Evolutionary conservation across 2,329 filamentous ascomycete species (phyloP).

Genomic region (Phaeoacremonium minimum): DNA sequence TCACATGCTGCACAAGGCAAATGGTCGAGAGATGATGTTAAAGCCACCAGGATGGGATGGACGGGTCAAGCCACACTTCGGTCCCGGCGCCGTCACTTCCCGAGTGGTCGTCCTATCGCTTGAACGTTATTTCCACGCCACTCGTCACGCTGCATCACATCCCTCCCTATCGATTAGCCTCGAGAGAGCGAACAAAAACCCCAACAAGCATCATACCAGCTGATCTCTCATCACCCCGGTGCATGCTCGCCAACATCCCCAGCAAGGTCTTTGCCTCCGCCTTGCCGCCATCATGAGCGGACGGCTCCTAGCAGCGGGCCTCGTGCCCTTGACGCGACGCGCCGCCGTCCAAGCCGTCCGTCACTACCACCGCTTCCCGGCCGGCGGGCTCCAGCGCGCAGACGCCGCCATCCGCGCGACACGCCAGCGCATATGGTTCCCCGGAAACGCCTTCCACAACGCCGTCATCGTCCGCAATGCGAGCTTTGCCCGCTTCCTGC

Average conservation of each 20-base stretch:
- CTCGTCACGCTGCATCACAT: not conserved
- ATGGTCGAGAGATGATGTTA: too few species aligned
- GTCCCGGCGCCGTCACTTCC: conserved; percentile 1
- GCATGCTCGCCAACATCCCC: not conserved
- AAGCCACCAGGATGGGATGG: too few species aligned
- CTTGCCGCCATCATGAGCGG: conserved; percentile 56
- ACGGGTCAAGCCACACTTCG: not conserved
- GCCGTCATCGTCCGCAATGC: conserved; percentile 59
- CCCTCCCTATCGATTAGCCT: not conserved
- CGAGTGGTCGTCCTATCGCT: not conserved
- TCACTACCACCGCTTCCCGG: conserved; percentile 62
- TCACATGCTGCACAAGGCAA: too few species aligned
- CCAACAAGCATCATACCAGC: too few species aligned
- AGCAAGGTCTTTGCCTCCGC: not conserved
- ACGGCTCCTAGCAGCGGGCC: conserved; percentile 71
- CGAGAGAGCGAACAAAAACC: too few species aligned
- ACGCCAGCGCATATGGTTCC: conserved; percentile 68
- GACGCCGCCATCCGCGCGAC: conserved; percentile 59
- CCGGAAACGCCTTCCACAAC: conserved; percentile 83
- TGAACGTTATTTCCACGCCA: not conserved
- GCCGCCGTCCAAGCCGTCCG: conserved; percentile 51
- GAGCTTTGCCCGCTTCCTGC: conserved; percentile 65
- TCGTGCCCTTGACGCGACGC: conserved; percentile 63
- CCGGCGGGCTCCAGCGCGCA: conserved; percentile 64
- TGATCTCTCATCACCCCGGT: not conserved